Evolutionary conservation across 768 basidiomycete species (phyloP).

Genomic region (Mycena albidolilacea): DNA sequence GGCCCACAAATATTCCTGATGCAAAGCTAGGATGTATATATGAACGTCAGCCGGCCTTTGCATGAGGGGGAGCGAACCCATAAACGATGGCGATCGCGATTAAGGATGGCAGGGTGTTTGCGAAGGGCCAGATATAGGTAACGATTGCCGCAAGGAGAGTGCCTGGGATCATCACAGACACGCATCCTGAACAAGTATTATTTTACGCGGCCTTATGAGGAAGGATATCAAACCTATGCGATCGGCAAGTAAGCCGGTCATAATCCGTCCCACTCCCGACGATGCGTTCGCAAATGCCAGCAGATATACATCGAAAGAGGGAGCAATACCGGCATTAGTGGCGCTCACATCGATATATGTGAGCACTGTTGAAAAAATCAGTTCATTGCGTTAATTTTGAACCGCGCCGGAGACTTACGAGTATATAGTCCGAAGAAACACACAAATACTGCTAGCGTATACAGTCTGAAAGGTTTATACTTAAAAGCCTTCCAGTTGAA

Average conservation of each 20-base stretch:
- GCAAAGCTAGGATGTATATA: slow-evolving; percentile 60
- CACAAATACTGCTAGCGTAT: slow-evolving; percentile 69
- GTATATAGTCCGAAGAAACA: slow-evolving; percentile 82
- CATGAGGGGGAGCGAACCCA: slow-evolving; percentile 59
- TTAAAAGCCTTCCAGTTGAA: slow-evolving; percentile 69
- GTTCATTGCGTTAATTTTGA: background rate
- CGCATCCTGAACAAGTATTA: slow-evolving; percentile 59
- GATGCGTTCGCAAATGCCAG: slow-evolving; percentile 78
- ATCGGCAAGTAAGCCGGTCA: slow-evolving; percentile 70
- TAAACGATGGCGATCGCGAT: slow-evolving; percentile 73
- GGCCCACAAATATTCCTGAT: slow-evolving; percentile 73
- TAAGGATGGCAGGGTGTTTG: slow-evolving; percentile 57
- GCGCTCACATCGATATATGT: slow-evolving; percentile 79
- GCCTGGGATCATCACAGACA: slow-evolving; percentile 80
- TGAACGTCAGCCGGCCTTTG: background rate
- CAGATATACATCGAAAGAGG: slow-evolving; percentile 72
- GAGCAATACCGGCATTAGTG: slow-evolving; percentile 60
- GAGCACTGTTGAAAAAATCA: slow-evolving; percentile 61
- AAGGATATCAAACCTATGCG: slow-evolving; percentile 58
- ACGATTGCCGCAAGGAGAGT: slow-evolving; percentile 68
- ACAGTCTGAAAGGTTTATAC: slow-evolving; percentile 67
- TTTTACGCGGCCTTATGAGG: background rate
- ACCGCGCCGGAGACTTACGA: slow-evolving; percentile 48
- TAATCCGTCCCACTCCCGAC: slow-evolving; percentile 73
- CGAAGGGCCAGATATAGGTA: slow-evolving; percentile 83